Evolutionary conservation across 163 green algal genomes (phyloP).

Genomic region (Scenedesmus sp.): DNA sequence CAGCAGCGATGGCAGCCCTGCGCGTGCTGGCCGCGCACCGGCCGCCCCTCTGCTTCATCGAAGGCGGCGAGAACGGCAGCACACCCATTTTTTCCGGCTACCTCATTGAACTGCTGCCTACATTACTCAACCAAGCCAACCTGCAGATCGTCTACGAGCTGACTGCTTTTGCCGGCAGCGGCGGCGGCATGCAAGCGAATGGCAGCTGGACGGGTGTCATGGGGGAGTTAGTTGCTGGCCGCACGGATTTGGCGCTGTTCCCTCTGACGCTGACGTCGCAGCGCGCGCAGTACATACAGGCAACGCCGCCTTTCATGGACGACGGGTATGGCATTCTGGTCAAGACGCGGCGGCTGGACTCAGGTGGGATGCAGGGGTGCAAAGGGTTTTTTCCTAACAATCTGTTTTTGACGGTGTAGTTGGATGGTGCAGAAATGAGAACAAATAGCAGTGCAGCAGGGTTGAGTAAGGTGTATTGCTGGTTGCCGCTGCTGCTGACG

Average conservation of each 20-base stretch:
- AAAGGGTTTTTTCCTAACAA: too few species aligned
- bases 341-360: background rate
- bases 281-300: constrained; percentile 12
- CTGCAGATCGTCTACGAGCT: background rate
- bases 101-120: constrained; percentile 34
- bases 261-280: constrained; percentile 39
- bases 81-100: constrained; percentile 24
- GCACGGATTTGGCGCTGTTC: constrained; percentile 39
- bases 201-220: constrained; percentile 49
- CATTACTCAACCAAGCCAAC: constrained; percentile 17
- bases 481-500: background rate
- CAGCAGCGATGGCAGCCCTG: constrained; percentile 4
- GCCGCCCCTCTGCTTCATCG: constrained; percentile 21
- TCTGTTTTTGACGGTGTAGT: too few species aligned
- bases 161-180: background rate
- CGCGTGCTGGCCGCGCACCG: constrained; percentile 3
- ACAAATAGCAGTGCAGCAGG: too few species aligned
- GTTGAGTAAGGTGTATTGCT: background rate
- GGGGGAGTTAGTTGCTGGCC: constrained; percentile 4
- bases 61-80: background rate
- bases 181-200: constrained; percentile 23
- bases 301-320: constrained; percentile 28
- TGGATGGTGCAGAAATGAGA: too few species aligned
- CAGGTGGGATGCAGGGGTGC: too few species aligned
- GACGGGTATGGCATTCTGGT: constrained; percentile 45